Base-by-base conservation (phyloP, 768 basidiomycete genomes). In the Boletus patriciae region DNA sequence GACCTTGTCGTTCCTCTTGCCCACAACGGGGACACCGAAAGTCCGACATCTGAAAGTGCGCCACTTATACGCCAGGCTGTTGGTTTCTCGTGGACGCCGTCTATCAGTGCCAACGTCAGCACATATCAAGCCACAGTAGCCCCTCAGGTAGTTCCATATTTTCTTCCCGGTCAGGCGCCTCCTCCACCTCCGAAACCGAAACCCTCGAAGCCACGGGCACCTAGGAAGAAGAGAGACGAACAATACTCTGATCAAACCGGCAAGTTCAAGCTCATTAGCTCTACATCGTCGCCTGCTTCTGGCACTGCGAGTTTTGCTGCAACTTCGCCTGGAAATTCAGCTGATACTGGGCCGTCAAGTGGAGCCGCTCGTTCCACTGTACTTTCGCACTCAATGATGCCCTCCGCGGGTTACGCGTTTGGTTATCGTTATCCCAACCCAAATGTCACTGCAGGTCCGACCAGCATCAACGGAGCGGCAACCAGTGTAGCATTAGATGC, bases 21-120 rank as follows among this genome's bases (percentile, higher is more conserved):
- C 25, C 74, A 69, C 40, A 71, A 77, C 49, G 77, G 78, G 59
- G 62, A 66, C 48, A 27, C 44, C 19, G 78, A 81, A 57, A 76
- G 80, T 12, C 79, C 83, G 56, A 79, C 80, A 41, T 80, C 79
- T 43, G 68, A 67, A 57, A 64, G 50, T 15, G 73, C 74, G 7
- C 85, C 85, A 37, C 66, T 87, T 29, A 78, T 87, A 60, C 79
- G 85, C 46, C 80, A 84, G 65, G 75, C 83, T n/a, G 70, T 87
- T 38, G 85, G 74, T 21, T 86, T 86, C 62, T 68, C 76, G 45
- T 76, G 72, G 71, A 54, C 64, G 19, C 66, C 66, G 10, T 70
- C 69, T 9, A 58, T 60, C 40, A 62, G 62, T 37, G 48, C 70
- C 52, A 66, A 67, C 57, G 52, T 72, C 58, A 61, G 7, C 31